A percentile compares a stretch with the other conserved stretches of the same genome.
phyloP scores from a whole-genome alignment of 2,329 filamentous ascomycete genomes.

The Balansia obtecta region DNA sequence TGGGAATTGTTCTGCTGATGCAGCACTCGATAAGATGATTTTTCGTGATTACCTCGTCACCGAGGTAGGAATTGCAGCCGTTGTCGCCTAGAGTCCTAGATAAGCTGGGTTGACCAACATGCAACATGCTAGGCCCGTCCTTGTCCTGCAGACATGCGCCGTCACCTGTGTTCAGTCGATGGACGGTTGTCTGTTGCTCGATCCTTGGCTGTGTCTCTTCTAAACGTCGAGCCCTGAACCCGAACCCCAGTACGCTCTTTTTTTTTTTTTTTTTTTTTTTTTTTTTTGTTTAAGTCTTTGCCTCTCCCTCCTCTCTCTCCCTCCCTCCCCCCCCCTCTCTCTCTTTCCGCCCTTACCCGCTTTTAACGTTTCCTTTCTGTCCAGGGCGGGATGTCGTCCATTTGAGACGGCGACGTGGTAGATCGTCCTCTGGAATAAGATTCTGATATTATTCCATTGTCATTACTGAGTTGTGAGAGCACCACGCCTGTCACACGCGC shows the following conservation, averaged over 20 bases:
- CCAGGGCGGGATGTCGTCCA: neutral
- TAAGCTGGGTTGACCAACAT: neutral
- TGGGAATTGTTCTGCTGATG: neutral
- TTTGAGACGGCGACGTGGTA: neutral
- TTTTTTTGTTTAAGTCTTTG: too few species aligned
- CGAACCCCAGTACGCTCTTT: too few species aligned
- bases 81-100: neutral
- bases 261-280: too few species aligned
- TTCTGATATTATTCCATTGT: neutral
- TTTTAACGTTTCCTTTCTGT: neutral
- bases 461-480: neutral
- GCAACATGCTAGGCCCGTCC: neutral
- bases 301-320: too few species aligned
- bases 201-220: too few species aligned
- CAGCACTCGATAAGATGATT: neutral
- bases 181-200: too few species aligned
- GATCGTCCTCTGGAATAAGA: neutral
- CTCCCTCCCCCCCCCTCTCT: too few species aligned
- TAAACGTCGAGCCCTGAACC: neutral
- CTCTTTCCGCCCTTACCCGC: too few species aligned
- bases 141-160: neutral
- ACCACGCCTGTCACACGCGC: neutral
- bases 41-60: conserved; percentile 1
- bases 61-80: conserved; percentile 2
- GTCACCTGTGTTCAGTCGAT: neutral